phyloP scores from a whole-genome alignment of 768 basidiomycete genomes.

The Xerocomus brunneocitrinus region DNA sequence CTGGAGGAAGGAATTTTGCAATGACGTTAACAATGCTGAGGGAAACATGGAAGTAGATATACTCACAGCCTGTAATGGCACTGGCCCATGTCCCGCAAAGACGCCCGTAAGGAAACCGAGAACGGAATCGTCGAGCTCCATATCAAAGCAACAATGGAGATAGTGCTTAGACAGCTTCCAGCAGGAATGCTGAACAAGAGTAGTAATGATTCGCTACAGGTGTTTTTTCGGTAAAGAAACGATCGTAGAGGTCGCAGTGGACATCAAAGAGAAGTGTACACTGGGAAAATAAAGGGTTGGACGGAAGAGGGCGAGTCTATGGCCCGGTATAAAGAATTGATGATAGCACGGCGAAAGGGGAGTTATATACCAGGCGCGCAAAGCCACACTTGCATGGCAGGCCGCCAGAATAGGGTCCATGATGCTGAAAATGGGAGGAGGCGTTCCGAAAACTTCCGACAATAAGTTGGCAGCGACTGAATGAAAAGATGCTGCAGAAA shows the following conservation, averaged over 20 bases:
- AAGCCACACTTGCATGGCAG: not conserved
- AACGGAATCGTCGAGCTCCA: not conserved
- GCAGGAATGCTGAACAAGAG: not conserved
- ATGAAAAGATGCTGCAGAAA: not conserved
- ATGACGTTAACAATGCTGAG: not conserved
- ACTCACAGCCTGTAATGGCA: conserved; percentile 7
- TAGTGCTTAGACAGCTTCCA: no score
- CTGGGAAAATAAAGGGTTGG: not conserved
- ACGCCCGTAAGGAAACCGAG: not conserved
- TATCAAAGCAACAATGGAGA: not conserved
- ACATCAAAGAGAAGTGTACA: no score
- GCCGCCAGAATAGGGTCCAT: not conserved
- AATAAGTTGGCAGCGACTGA: not conserved
- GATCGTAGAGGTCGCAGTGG: no score
- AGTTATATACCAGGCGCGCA: not conserved
- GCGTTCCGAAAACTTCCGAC: not conserved
- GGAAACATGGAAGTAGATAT: not conserved
- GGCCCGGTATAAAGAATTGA: no score
- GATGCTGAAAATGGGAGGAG: no score
- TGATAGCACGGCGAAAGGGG: no score
- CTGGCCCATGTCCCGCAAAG: not conserved
- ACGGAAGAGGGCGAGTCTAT: no score
- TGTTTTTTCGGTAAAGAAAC: not conserved
- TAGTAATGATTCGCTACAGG: no score
- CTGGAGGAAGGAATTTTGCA: not conserved